phyloP scores from a whole-genome alignment of 1,139 yeast genomes.

The Chernovozyma aurita region DNA sequence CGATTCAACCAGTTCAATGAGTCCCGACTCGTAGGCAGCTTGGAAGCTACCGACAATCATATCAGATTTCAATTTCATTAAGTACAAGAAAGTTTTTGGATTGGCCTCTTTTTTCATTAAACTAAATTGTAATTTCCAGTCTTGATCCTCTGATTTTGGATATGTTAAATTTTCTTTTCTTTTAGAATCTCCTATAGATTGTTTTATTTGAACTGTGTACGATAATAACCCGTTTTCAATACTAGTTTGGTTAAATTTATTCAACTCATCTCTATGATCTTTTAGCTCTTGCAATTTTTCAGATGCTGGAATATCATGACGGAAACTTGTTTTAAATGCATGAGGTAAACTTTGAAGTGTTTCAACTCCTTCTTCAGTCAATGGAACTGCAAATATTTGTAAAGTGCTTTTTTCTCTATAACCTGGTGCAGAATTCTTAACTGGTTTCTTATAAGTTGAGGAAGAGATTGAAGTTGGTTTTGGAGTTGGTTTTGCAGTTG shows the following conservation, averaged over 20 bases:
- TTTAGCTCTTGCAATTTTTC: slow-evolving; percentile 16
- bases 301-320: slow-evolving; percentile 16
- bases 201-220: slow-evolving; percentile 11
- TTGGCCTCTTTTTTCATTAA: neutral
- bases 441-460: neutral
- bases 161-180: slow-evolving; percentile 9
- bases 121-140: slow-evolving; percentile 7
- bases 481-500: slow-evolving; percentile 12
- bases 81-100: neutral
- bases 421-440: neutral
- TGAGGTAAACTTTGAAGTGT: slow-evolving; percentile 23
- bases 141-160: slow-evolving; percentile 10
- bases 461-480: neutral
- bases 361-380: slow-evolving; percentile 21
- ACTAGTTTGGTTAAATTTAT: neutral
- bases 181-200: slow-evolving; percentile 9
- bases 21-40: slow-evolving; percentile 1
- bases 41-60: slow-evolving; percentile 1
- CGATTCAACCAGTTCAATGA: neutral
- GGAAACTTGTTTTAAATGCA: slow-evolving; percentile 21
- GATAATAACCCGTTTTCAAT: slow-evolving; percentile 6
- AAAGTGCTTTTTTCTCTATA: slow-evolving; percentile 14
- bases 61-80: slow-evolving; percentile 4
- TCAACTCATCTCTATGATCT: slow-evolving; percentile 13
- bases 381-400: slow-evolving; percentile 30